Conservation (phyloP, 129 eudicot genomes). For the Artemisia tridentata region DNA sequence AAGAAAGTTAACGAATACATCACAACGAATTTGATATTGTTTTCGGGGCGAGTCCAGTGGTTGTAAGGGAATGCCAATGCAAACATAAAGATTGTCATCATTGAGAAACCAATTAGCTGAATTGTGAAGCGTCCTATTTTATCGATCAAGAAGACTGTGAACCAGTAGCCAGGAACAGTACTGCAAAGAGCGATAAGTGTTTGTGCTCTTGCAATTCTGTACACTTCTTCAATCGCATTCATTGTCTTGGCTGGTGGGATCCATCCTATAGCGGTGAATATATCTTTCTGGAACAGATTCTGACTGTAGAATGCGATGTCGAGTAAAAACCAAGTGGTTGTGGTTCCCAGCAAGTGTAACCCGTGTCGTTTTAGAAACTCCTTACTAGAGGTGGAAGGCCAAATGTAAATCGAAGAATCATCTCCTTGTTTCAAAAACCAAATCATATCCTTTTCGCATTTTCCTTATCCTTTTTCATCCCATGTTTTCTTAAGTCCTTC, state of each 20-base stretch:
- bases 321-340: no score
- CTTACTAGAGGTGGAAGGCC: constrained; percentile 14
- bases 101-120: constrained; percentile 36
- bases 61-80: constrained; percentile 36
- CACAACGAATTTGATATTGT: constrained; percentile 32
- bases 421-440: constrained; percentile 1
- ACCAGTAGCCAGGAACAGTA: constrained; percentile 38
- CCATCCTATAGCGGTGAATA: constrained; percentile 23
- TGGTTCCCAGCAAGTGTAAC: constrained; percentile 17
- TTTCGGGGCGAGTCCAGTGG: constrained; percentile 36
- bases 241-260: no score
- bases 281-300: constrained; percentile 41
- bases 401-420: constrained; percentile 19
- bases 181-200: constrained; percentile 23
- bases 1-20: constrained; percentile 41
- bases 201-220: constrained; percentile 35
- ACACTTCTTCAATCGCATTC: constrained; percentile 37
- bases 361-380: constrained; percentile 36
- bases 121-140: constrained; percentile 35
- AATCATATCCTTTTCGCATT: constrained; percentile 33
- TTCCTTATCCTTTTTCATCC: constrained; percentile 48
- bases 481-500: constrained; percentile 55
- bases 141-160: constrained; percentile 37
- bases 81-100: constrained; percentile 22
- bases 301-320: not conserved